A percentile compares a stretch with the other conserved stretches of the same genome.
phyloP scores from a whole-genome alignment of 306 rosid genomes.

The Astragalus glycyphyllos region DNA sequence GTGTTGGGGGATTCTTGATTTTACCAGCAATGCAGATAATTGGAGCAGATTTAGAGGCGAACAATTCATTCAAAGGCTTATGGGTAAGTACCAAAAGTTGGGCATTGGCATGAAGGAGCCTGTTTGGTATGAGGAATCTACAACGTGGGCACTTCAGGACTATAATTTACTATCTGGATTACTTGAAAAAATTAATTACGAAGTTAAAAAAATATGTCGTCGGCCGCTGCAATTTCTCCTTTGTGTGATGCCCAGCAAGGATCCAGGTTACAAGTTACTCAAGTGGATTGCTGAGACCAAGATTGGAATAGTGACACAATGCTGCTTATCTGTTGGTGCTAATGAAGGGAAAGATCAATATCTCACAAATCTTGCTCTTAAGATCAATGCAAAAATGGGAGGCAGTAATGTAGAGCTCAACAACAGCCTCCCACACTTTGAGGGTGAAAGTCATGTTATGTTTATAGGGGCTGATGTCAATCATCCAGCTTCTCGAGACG shows the following conservation, averaged over 20 bases:
- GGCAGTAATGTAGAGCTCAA: conserved; percentile 78
- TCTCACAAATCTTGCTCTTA: conserved; percentile 73
- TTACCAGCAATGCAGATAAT: conserved; percentile 4
- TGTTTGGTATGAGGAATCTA: not conserved
- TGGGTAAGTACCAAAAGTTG: conserved; percentile 43
- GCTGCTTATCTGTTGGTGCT: conserved; percentile 60
- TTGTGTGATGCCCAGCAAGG: conserved; percentile 65
- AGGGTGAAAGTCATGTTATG: conserved; percentile 64
- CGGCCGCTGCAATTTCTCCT: conserved; percentile 62
- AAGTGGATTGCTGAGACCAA: conserved; percentile 80
- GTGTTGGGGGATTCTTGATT: conserved; percentile 70
- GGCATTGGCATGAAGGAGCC: conserved; percentile 66
- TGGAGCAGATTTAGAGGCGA: not conserved
- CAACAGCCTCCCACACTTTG: conserved; percentile 51
- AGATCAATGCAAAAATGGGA: conserved; percentile 88
- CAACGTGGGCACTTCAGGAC: conserved; percentile 44
- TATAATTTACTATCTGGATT: conserved; percentile 39
- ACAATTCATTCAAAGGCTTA: conserved; percentile 47
- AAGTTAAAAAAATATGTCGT: not conserved
- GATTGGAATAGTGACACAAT: conserved; percentile 80
- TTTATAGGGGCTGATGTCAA: conserved; percentile 89
- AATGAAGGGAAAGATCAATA: conserved; percentile 55
- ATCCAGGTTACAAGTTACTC: conserved; percentile 64
- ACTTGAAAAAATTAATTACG: conserved; percentile 43
- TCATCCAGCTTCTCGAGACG: conserved; percentile 63